These are phyloP conservation scores for Macrolepiota albuminosa DNA, from an alignment of 768 basidiomycete genomes.

Conservation along the genomic window DNA sequence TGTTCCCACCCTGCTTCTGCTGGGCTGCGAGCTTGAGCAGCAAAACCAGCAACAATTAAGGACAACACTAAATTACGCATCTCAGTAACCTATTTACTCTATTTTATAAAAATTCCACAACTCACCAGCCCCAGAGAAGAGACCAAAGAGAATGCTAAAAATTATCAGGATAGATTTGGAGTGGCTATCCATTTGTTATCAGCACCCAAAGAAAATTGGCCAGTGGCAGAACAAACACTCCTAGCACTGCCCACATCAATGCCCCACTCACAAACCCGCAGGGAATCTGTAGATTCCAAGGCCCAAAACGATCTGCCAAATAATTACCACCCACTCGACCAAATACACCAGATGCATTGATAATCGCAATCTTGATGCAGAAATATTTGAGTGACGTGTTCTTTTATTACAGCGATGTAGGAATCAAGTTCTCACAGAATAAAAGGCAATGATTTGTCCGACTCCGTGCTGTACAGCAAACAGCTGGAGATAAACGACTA, in stretches of 20 bases:
- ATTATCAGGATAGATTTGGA: conserved; percentile 30
- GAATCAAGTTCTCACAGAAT: conserved; percentile 1
- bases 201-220: no score
- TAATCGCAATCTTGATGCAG: conserved; percentile 26
- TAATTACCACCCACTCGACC: conserved; percentile 30
- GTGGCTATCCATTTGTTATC: conserved; percentile 18
- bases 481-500: conserved; percentile 13
- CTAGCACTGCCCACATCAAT: conserved; percentile 33
- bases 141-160: conserved; percentile 40
- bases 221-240: conserved; percentile 20
- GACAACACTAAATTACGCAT: background rate
- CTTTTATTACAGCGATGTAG: no score
- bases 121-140: conserved; percentile 42
- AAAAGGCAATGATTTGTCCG: conserved; percentile 13
- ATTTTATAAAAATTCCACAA: background rate
- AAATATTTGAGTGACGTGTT: no score
- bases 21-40: conserved; percentile 25
- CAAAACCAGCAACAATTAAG: conserved; percentile 9
- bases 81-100: background rate
- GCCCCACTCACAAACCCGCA: background rate
- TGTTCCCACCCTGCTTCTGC: conserved; percentile 29
- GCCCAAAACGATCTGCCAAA: conserved; percentile 22
- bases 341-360: conserved; percentile 28
- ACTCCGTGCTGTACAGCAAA: conserved; percentile 20
- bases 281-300: conserved; percentile 25